Base-by-base conservation (phyloP, 228 moss, liverwort and hornwort species). In the Sphagnum magellanicum region DNA sequence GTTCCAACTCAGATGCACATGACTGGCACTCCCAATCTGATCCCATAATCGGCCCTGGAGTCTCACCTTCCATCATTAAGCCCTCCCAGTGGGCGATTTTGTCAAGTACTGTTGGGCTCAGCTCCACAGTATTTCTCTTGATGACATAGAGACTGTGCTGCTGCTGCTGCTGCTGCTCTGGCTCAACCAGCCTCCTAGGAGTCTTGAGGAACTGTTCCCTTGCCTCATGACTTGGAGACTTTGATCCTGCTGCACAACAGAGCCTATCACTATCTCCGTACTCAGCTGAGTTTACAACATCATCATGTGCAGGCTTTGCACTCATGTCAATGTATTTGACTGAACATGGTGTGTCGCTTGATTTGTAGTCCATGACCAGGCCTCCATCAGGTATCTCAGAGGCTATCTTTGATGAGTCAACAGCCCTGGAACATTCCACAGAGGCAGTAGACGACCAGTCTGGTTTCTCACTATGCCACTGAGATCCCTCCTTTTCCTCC, bases 21-120 rank as follows among this genome's bases (percentile, higher is more conserved):
- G 87, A 87, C 60, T 79, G 84, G 70, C 83, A 81, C 67, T 87
- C 87, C 87, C 87, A 84, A 73, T 84, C 84, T 4, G 87, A 84
- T 57, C 81, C 81, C 8, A 78, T 75, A 53, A 81, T 81, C 49
- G 84, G 87, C 53, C 81, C 87, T 50, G 87, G 84, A 3, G 81
- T 81, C 66, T 87, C 77, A 32, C 32, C 32, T 16, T 78, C 81
- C 10, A 79, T 83, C 79, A 81, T 75, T 15, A 87, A 59, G 53
- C 87, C 84, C 64, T 87, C 87, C 87, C 87, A 87, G 63, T 76
- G 81, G 4, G 77, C 75, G 4, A 87, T 79, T 55, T 87, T 87
- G 60, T 87, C 87, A 4, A 76, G 70, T 4, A 84, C 84, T 48
- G 84, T 81, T 17, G 84, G 79, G 67, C 81, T 84, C 68, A 71